Evolutionary conservation across 768 basidiomycete species (phyloP).

Genomic region (Termitomyces sp.): DNA sequence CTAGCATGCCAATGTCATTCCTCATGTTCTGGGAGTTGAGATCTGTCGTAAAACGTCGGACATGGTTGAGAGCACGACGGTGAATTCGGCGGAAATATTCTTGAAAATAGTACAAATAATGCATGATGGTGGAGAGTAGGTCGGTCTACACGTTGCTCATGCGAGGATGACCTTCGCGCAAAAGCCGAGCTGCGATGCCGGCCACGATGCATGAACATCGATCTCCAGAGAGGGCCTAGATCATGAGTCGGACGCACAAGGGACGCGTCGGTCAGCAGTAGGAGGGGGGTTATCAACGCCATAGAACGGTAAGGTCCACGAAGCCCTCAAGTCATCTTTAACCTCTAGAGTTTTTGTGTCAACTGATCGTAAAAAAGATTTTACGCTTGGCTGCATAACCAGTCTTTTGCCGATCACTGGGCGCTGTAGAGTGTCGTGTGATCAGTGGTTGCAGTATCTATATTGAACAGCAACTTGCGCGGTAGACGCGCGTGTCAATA

Average conservation of each 20-base stretch:
- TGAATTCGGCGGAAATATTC: slow-evolving; percentile 28
- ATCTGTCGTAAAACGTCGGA: slow-evolving; percentile 38
- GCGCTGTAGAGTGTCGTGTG: no score
- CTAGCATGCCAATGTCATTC: slow-evolving; percentile 66
- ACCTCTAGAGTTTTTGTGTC: neutral
- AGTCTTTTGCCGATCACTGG: no score
- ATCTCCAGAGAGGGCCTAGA: neutral
- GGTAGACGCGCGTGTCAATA: no score
- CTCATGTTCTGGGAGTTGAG: slow-evolving; percentile 59
- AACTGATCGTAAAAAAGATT: no score
- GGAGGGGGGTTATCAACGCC: neutral
- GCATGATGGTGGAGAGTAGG: slow-evolving; percentile 26
- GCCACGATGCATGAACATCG: neutral
- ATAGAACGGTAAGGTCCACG: neutral
- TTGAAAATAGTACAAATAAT: slow-evolving; percentile 35
- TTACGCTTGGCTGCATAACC: no score
- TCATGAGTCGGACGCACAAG: neutral
- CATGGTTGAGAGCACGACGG: slow-evolving; percentile 36
- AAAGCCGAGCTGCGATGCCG: slow-evolving; percentile 8
- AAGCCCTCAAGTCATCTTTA: neutral
- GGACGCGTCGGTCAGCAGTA: neutral
- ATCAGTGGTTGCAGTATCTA: no score
- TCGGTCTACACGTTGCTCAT: slow-evolving; percentile 3
- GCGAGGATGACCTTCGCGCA: neutral
- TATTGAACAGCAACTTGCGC: no score